Base-by-base conservation (phyloP, 371 early-diverging fungal genomes). In the Chytridiales sp. region DNA sequence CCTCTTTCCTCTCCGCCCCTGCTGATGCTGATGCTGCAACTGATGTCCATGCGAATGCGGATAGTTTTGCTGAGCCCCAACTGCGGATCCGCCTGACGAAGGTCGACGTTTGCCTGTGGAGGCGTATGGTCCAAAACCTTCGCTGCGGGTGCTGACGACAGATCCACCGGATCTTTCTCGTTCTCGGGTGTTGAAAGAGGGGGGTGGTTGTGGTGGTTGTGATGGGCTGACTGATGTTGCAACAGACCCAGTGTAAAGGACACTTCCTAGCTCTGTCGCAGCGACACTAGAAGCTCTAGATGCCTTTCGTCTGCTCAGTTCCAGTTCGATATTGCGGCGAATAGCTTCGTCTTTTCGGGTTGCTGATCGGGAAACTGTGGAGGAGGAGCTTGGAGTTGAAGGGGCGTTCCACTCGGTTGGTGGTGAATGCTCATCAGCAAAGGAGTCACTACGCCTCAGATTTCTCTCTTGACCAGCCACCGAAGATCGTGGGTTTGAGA, bases 281-380 rank as follows among this genome's bases (percentile, higher is more conserved):
- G 6, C 22, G 13, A 22, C 44, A 22, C 44, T 21, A 31, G 11
- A 4, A 17, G 13, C 36, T 21, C 36, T n/a, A 36, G 48, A 11
- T 11, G 29, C 6, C 52, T 15, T 6, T 31, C 52, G 22, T 38
- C 31, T 31, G 19, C 38, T 5, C n/a, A 51, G 52, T 24, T 51
- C 52, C 52, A 51, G 32, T 24, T 51, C 52, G 17, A 51, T 22
- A 36, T 51, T 51, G 6, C 52, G 4, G 4, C 52, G 32, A 36
- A 51, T 51, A 5, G 4, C 35, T 3, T 36, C 38, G 36, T 31
- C 52, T 15, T 17, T 51, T n/a, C n/a, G n/a, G n/a, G n/a, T n/a
- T n/a, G n/a, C n/a, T n/a, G n/a, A n/a, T n/a, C n/a, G n/a, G n/a
- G n/a, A n/a, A n/a, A n/a, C n/a, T n/a, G n/a, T n/a, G n/a, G n/a